A percentile compares a stretch with the other conserved stretches of the same genome.
Evolutionary conservation across 1,284 basidiomycete genomes (phyloP).

Genomic region (Ustilago shanxiensis): DNA sequence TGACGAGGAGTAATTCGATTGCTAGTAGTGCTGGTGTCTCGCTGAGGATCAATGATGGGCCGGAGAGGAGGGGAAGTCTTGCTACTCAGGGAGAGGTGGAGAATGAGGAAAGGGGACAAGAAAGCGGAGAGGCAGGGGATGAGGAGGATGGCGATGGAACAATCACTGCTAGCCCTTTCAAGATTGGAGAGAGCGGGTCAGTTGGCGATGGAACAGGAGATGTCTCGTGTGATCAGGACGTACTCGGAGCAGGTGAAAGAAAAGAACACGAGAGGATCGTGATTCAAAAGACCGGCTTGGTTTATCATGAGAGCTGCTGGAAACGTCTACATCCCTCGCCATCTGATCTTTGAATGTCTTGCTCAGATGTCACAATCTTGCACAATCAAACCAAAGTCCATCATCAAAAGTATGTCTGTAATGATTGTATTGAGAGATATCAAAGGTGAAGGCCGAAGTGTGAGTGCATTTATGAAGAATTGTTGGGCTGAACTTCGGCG

Average conservation of each 20-base stretch:
- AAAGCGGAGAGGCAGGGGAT: background rate
- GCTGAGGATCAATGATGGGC: slow-evolving; percentile 41
- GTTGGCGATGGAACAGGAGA: background rate
- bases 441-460: background rate
- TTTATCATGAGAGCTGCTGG: slow-evolving; percentile 48
- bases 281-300: slow-evolving; percentile 37
- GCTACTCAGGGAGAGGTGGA: background rate
- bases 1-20: slow-evolving; percentile 27
- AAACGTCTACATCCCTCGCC: slow-evolving; percentile 2
- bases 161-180: slow-evolving; percentile 25
- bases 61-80: background rate
- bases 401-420: no score
- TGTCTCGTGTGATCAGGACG: background rate
- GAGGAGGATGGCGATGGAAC: slow-evolving; percentile 37
- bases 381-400: no score
- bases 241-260: background rate
- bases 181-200: background rate
- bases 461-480: background rate
- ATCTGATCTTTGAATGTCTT: background rate
- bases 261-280: slow-evolving; percentile 34
- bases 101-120: background rate
- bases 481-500: slow-evolving; percentile 14
- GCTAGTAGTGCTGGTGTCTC: slow-evolving; percentile 30
- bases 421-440: background rate
- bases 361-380: background rate